A percentile compares a stretch with the other conserved stretches of the same genome.
These are phyloP conservation scores for Medicago arabica DNA, from an alignment of 306 rosid genomes.

Conservation along the genomic window DNA sequence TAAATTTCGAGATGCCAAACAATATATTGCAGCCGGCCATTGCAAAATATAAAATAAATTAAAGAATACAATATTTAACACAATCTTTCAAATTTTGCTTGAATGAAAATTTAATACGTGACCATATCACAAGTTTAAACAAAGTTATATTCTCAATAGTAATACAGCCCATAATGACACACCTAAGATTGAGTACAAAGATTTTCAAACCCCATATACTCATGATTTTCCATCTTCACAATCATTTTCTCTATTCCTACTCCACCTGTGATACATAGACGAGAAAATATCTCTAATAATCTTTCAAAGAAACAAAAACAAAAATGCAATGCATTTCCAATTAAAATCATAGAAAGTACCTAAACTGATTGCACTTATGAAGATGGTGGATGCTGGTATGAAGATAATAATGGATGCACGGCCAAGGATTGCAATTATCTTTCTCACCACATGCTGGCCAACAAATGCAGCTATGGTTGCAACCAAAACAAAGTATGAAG, in stretches of 20 bases:
- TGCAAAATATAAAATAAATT: conserved; percentile 26
- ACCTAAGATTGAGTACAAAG: conserved; percentile 56
- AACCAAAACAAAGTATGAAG: conserved; percentile 65
- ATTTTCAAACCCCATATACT: conserved; percentile 79
- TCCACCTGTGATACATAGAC: conserved; percentile 57
- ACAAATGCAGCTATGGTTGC: conserved; percentile 76
- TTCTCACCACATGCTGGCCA: conserved; percentile 82
- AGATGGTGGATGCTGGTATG: conserved; percentile 74
- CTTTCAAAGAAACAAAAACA: background rate
- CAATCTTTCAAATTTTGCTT: conserved; percentile 30
- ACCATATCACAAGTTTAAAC: conserved; percentile 18
- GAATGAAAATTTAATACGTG: conserved; percentile 38
- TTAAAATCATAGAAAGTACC: conserved; percentile 49
- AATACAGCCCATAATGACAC: too few species aligned
- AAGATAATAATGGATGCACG: conserved; percentile 79
- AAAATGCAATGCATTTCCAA: background rate
- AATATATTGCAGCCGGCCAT: conserved; percentile 28
- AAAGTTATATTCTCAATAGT: too few species aligned
- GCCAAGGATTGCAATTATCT: conserved; percentile 63
- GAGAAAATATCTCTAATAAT: background rate
- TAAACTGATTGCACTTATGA: conserved; percentile 77
- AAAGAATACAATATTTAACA: conserved; percentile 21
- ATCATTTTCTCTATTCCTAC: conserved; percentile 80
- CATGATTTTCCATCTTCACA: conserved; percentile 68
- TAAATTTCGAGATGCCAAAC: conserved; percentile 25